phyloP scores from a whole-genome alignment of 2,329 filamentous ascomycete species.

The Myriosclerotinia scirpicola region DNA sequence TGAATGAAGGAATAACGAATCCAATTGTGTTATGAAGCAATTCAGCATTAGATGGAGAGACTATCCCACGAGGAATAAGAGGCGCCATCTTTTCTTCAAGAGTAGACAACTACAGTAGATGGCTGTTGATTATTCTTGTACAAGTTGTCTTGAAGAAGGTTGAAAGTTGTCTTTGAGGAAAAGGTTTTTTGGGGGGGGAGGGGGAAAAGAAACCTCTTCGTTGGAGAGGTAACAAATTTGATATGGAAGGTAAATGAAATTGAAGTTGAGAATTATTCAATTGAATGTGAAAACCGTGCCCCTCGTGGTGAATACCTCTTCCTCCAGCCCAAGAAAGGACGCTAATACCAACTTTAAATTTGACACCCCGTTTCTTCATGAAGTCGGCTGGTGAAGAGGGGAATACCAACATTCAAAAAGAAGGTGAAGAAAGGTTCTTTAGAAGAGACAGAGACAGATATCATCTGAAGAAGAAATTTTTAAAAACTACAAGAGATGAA shows the following conservation, averaged over 20 bases:
- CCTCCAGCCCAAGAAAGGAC: slow-evolving; percentile 5
- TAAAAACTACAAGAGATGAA: slow-evolving; percentile 20
- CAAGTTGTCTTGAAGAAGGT: background rate
- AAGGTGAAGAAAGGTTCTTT: background rate
- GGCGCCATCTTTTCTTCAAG: background rate
- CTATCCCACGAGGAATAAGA: slow-evolving; percentile 22
- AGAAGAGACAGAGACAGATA: slow-evolving; percentile 8
- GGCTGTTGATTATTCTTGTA: background rate
- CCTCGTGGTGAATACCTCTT: slow-evolving; percentile 3
- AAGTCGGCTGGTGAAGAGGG: slow-evolving; percentile 12
- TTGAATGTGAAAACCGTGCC: background rate
- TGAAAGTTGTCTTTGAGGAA: background rate
- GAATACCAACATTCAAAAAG: slow-evolving; percentile 17
- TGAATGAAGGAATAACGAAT: slow-evolving; percentile 29
- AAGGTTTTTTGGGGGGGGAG: background rate
- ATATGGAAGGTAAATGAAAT: background rate
- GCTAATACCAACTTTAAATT: slow-evolving; percentile 22
- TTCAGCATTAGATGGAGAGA: slow-evolving; percentile 29
- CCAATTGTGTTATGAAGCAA: slow-evolving; percentile 32
- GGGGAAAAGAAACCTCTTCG: slow-evolving; percentile 1
- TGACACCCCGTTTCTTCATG: slow-evolving; percentile 19
- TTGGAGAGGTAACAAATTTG: no score
- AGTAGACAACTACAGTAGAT: background rate
- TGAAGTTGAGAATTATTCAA: background rate
- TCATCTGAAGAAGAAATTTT: slow-evolving; percentile 18